Conservation (phyloP, 768 basidiomycete species). For the Chalciporus piperatus region DNA sequence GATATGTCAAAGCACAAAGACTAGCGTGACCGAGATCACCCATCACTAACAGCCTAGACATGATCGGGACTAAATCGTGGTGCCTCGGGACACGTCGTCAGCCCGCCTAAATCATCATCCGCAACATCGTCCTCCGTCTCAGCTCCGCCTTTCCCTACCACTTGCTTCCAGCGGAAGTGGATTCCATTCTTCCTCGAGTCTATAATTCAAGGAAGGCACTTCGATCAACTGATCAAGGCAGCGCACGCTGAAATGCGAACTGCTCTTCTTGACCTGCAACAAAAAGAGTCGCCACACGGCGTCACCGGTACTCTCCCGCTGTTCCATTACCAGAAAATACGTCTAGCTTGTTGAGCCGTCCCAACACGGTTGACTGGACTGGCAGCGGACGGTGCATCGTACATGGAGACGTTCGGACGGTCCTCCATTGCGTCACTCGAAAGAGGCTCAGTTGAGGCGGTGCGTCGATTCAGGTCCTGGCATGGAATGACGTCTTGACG, state of each 20-base stretch:
- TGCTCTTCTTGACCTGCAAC: no score
- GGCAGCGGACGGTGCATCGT: conserved; percentile 39
- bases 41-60: conserved; percentile 39
- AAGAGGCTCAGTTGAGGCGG: not conserved
- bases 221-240: not conserved
- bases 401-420: conserved; percentile 54
- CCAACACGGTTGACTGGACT: conserved; percentile 22
- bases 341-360: conserved; percentile 49
- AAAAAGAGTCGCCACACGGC: not conserved
- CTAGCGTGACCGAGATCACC: not conserved
- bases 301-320: not conserved
- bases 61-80: conserved; percentile 37
- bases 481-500: not conserved
- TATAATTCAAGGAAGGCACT: not conserved
- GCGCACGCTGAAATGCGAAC: not conserved
- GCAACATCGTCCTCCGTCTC: not conserved
- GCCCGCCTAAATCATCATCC: no score
- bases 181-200: not conserved
- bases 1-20: not conserved
- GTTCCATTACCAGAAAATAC: conserved; percentile 45
- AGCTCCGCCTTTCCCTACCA: not conserved
- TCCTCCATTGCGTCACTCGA: conserved; percentile 18
- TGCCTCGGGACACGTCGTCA: conserved; percentile 25
- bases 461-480: not conserved
- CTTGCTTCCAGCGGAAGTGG: not conserved